Conservation (phyloP, 108 stramenopile genomes). For the Cylindrotheca fusiformis region DNA sequence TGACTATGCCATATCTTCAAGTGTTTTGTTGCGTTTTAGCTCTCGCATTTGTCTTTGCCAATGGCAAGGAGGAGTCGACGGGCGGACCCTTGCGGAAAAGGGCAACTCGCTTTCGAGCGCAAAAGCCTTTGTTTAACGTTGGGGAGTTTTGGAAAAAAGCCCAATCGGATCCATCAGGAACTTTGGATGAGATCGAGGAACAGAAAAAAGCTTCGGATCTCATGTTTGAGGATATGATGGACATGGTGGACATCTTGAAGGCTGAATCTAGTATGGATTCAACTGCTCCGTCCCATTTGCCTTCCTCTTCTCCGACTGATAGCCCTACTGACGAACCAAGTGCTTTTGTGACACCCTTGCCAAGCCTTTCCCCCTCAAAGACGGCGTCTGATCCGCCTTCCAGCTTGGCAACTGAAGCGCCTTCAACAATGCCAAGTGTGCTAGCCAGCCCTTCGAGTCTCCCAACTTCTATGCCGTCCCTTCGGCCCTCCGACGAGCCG, state of each 20-base stretch:
- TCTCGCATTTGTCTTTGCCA: too few species aligned
- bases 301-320: background rate
- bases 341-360: background rate
- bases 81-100: background rate
- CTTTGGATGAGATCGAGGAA: background rate
- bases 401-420: background rate
- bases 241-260: background rate
- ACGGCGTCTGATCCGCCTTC: background rate
- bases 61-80: too few species aligned
- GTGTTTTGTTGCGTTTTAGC: too few species aligned
- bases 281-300: background rate
- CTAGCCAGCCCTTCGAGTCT: background rate
- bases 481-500: background rate
- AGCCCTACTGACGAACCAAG: background rate
- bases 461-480: background rate
- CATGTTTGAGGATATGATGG: background rate
- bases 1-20: too few species aligned
- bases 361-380: too few species aligned
- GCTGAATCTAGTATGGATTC: background rate
- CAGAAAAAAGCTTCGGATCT: background rate
- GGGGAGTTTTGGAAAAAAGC: background rate
- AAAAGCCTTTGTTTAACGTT: background rate
- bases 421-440: background rate
- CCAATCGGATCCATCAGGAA: background rate
- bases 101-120: background rate